These are phyloP conservation scores for Filobasidium wieringae DNA, from an alignment of 768 basidiomycete genomes.

Conservation along the genomic window DNA sequence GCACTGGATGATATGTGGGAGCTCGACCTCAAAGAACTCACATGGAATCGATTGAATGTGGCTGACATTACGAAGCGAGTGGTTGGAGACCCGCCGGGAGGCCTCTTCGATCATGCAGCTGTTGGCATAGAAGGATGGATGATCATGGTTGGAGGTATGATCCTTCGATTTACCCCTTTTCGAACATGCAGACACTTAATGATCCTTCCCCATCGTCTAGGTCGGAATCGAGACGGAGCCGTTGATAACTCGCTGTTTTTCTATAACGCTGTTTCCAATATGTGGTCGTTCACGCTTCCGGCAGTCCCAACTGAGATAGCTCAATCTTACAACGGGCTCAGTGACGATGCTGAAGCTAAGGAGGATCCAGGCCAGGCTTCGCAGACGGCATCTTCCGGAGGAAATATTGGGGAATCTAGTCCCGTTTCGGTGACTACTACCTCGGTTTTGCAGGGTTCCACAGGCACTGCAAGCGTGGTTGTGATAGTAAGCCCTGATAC, in stretches of 20 bases:
- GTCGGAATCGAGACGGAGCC: conserved; percentile 46
- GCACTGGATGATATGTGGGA: conserved; percentile 27
- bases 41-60: conserved; percentile 66
- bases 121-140: conserved; percentile 51
- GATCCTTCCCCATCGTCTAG: conserved; percentile 27
- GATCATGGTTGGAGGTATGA: conserved; percentile 50
- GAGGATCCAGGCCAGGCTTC: not conserved
- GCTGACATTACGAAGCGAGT: conserved; percentile 33
- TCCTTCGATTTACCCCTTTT: conserved; percentile 38
- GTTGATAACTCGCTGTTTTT: conserved; percentile 46
- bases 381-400: not conserved
- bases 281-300: not conserved
- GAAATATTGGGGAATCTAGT: no score
- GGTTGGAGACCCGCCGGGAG: conserved; percentile 49
- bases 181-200: not conserved
- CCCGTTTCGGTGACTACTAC: no score
- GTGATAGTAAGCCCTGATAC: no score
- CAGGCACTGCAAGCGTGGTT: no score
- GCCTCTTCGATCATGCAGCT: conserved; percentile 64
- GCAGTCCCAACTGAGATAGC: not conserved
- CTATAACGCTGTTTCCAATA: conserved; percentile 9
- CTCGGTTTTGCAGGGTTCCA: no score
- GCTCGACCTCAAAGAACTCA: conserved; percentile 18
- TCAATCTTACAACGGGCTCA: not conserved
- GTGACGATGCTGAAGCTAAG: no score